Evolutionary conservation across 179 eudicot genomes (phyloP).

Genomic region (Spinacia oleracea): DNA sequence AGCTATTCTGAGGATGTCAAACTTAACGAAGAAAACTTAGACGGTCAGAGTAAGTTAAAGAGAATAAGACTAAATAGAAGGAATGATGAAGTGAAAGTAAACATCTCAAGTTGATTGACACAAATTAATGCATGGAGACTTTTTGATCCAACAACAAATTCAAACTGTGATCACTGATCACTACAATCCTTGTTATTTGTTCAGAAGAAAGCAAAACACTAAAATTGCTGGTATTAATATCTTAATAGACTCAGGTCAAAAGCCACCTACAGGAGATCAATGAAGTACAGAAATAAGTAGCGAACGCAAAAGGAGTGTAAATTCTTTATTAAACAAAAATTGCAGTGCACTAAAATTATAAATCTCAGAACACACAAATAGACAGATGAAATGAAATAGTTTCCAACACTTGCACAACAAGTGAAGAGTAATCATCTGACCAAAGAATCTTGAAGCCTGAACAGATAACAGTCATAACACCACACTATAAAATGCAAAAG

Average conservation of each 20-base stretch:
- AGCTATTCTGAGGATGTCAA: not conserved
- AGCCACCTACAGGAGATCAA: not conserved
- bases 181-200: not conserved
- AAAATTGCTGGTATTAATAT: not conserved
- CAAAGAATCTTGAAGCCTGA: not conserved
- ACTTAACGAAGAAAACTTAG: not conserved
- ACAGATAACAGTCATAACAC: not conserved
- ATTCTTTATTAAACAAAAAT: not conserved
- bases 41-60: not conserved
- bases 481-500: not conserved
- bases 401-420: not conserved
- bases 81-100: not conserved
- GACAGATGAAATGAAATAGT: not conserved
- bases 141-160: not conserved
- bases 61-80: too few relatives aligned
- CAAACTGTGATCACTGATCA: not conserved
- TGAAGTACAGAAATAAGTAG: not conserved
- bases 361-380: not conserved
- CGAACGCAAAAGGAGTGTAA: not conserved
- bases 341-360: not conserved
- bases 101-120: not conserved
- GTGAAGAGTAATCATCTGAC: not conserved
- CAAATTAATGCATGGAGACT: slow-evolving; percentile 5
- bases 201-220: not conserved
- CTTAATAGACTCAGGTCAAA: not conserved